Evolutionary conservation across 1,284 basidiomycete species (phyloP).

Genomic region (Trichosporon faecale): DNA sequence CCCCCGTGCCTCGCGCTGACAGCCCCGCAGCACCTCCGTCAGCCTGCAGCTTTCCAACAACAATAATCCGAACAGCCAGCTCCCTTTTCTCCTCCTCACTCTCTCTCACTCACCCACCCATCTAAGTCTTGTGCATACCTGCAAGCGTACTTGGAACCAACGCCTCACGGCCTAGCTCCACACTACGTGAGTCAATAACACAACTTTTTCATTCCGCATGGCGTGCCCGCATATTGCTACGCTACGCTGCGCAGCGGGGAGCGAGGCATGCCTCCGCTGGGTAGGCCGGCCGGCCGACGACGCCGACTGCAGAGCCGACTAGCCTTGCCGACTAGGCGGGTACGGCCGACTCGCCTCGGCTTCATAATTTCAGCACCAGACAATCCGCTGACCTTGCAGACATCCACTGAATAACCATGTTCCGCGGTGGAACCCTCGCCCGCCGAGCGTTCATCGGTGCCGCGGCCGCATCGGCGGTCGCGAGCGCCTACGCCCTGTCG

Average conservation of each 20-base stretch:
- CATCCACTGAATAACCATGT: constrained; percentile 27
- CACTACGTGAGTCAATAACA: neutral
- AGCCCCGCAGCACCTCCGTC: neutral
- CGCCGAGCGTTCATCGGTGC: constrained; percentile 29
- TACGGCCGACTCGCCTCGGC: too few species aligned
- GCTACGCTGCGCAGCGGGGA: too few species aligned
- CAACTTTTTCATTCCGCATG: neutral
- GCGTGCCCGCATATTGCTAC: neutral
- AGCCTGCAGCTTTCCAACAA: neutral
- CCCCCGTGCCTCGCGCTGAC: neutral
- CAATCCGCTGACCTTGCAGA: neutral
- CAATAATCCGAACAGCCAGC: neutral
- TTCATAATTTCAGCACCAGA: neutral
- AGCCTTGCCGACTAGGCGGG: too few species aligned
- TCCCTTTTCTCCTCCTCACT: neutral
- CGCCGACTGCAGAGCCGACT: neutral
- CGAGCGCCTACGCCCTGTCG: constrained; percentile 28
- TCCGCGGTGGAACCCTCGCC: constrained; percentile 28
- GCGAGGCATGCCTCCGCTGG: neutral
- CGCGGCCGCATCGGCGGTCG: constrained; percentile 31
- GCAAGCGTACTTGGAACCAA: neutral
- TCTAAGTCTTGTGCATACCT: neutral
- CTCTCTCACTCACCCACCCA: neutral
- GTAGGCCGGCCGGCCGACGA: neutral
- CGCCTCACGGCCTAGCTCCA: neutral